Evolutionary conservation across 2,329 filamentous ascomycete species (phyloP), one percentile per base, ranked within the genome.

Genomic region (Teratosphaeria epicoccoides): DNA sequence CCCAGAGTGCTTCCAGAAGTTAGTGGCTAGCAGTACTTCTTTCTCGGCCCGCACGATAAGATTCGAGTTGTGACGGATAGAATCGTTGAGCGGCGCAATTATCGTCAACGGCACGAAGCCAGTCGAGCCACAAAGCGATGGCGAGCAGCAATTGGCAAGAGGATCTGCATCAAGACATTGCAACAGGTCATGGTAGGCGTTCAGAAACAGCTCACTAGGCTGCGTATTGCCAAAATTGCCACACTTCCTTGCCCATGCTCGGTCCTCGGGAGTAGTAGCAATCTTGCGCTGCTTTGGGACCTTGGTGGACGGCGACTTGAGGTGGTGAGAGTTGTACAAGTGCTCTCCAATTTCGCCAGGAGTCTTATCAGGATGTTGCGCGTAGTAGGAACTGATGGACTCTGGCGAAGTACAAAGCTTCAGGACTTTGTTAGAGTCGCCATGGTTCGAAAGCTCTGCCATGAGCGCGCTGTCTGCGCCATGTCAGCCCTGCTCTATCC

Each of bases 1-100:
- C 7, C 82, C 75, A 0, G 84, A 84, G 43, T 81, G 75, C 54
- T 83, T 78, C 87, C 87, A 89, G 61, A 81, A 87, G 59, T 87
- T 88, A 0, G 87, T 90, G 0, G 82, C 82, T 9, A 90, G 71
- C 51, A 86, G 81, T 0, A 91, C 80, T 60, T 91, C 87, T 28
- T 77, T 77, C 60, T 87, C 76, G 0, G 87, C 87, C 3, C 82
- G 75, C 2, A 78, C 85, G 28, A 91, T 90, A 20, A 87, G 72
- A 58, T 90, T 89, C 1, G 84, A 81, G 68, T 87, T 85, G 65
- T 90, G 85, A 1, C 84, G 76, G 54, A 80, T 80, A 24, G 89
- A 80, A 63, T 90, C 86, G 0, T 83, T 81, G 22, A 87, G 75
- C 58, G 79, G 78, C 0, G 80, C 83, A 24, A 90, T 80, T 40